Percentiles rank a stretch among this genome's conserved stretches.
Conservation (phyloP, 352 stramenopile species). For the Elongisporangium anandrum region DNA sequence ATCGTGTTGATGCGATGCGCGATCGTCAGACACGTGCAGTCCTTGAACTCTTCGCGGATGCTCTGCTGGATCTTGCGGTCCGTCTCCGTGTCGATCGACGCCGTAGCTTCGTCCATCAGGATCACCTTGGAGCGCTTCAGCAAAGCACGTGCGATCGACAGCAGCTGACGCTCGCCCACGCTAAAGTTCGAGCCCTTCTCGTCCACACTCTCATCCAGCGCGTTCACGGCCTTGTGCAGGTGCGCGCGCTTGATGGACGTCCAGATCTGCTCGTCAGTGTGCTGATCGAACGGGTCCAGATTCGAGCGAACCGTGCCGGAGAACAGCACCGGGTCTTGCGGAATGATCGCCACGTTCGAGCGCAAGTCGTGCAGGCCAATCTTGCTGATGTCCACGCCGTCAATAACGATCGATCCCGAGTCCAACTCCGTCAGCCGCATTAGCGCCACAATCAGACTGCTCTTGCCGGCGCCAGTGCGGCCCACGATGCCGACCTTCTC, state of each 20-base stretch:
- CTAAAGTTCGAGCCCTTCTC: conserved; percentile 95
- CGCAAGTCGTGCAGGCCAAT: conserved; percentile 53
- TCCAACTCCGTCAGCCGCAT: conserved; percentile 90
- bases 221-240: conserved; percentile 61
- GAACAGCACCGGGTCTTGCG: conserved; percentile 95
- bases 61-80: conserved; percentile 89
- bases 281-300: conserved; percentile 91
- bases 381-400: conserved; percentile 50
- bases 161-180: conserved; percentile 94
- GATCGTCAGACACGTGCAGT: conserved; percentile 95
- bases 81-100: conserved; percentile 85
- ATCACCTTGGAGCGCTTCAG: conserved; percentile 91
- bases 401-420: conserved; percentile 50
- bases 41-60: conserved; percentile 92
- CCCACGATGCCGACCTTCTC: conserved; percentile 88
- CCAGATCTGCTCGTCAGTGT: conserved; percentile 85
- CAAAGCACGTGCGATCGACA: conserved; percentile 94
- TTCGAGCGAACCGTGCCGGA: conserved; percentile 90
- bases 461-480: conserved; percentile 88
- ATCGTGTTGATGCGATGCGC: conserved; percentile 97
- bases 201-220: conserved; percentile 40
- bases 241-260: conserved; percentile 78
- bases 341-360: conserved; percentile 83
- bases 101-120: conserved; percentile 98
- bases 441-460: conserved; percentile 86